Percentiles rank a stretch among this genome's conserved stretches.
phyloP scores from a whole-genome alignment of 139 green algal species.

The Micractinium sp. region DNA sequence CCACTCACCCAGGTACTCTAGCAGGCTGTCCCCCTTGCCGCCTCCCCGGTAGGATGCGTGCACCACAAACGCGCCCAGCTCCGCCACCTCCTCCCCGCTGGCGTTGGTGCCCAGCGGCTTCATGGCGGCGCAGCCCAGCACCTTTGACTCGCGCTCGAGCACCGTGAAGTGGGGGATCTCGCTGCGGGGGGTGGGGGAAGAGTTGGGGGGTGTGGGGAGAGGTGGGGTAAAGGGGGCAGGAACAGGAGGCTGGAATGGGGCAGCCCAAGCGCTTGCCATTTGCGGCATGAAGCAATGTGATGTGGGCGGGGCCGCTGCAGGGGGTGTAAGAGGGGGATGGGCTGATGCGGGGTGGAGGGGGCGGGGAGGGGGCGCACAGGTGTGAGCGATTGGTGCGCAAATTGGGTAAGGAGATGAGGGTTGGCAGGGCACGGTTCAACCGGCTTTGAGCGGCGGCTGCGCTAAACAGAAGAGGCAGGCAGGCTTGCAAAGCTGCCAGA shows the following conservation, averaged over 20 bases:
- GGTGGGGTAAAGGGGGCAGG: not conserved
- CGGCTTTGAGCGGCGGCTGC: too few species aligned
- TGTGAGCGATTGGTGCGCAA: too few species aligned
- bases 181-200: not conserved
- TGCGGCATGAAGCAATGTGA: not conserved
- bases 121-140: conserved; percentile 88
- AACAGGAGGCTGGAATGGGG: not conserved
- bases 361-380: too few species aligned
- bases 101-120: conserved; percentile 61
- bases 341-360: too few species aligned
- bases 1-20: conserved; percentile 64
- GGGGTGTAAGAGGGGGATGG: too few species aligned
- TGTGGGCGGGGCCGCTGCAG: not conserved
- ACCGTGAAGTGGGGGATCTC: conserved; percentile 64
- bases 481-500: too few species aligned
- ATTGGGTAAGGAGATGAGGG: too few species aligned
- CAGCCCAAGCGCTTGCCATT: not conserved
- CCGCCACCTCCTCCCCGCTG: conserved; percentile 58
- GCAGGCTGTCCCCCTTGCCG: conserved; percentile 90
- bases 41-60: conserved; percentile 74
- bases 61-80: conserved; percentile 93
- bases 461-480: too few species aligned
- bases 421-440: too few species aligned
- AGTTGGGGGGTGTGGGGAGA: not conserved
- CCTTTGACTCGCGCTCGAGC: conserved; percentile 62